These are phyloP conservation scores for Xylariomycetidae sp. DNA, from an alignment of 2,329 filamentous ascomycete species.

Conservation along the genomic window DNA sequence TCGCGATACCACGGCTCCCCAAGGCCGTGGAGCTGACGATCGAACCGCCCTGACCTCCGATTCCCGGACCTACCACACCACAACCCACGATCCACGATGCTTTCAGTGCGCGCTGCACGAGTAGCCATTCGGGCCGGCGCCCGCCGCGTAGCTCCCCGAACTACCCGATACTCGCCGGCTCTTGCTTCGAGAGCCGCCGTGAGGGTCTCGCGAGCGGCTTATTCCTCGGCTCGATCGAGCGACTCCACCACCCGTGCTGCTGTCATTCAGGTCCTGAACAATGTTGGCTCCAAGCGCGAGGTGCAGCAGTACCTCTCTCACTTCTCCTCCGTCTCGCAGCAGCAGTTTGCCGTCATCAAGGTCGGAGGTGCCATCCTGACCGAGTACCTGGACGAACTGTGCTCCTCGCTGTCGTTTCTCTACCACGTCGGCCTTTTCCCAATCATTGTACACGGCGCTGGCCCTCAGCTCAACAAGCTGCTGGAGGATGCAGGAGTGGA, in stretches of 20 bases:
- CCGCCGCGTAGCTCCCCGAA: conserved; percentile 20
- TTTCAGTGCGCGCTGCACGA: conserved; percentile 22
- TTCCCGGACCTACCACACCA: neutral
- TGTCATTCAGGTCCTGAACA: conserved; percentile 85
- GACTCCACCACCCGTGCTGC: conserved; percentile 67
- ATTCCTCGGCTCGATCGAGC: conserved; percentile 23
- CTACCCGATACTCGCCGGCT: too few species aligned
- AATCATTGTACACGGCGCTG: conserved; percentile 90
- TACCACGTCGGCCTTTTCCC: conserved; percentile 94
- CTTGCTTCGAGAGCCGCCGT: too few species aligned
- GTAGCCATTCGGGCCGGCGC: conserved; percentile 24
- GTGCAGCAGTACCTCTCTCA: conserved; percentile 96
- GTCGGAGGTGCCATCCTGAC: conserved; percentile 94
- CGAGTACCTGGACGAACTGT: conserved; percentile 87
- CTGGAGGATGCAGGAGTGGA: conserved; percentile 87
- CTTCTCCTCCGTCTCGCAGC: conserved; percentile 92
- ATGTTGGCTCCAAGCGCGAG: conserved; percentile 92
- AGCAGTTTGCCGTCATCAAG: conserved; percentile 98
- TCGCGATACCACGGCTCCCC: conserved; percentile 5
- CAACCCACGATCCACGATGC: conserved; percentile 13
- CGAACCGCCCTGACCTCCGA: neutral
- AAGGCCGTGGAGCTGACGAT: conserved; percentile 4
- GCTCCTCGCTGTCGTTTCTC: conserved; percentile 81
- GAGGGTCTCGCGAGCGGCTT: conserved; percentile 31
- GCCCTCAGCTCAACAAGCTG: conserved; percentile 89